Evolutionary conservation across 768 basidiomycete species (phyloP).

Genomic region (Mycena venus): DNA sequence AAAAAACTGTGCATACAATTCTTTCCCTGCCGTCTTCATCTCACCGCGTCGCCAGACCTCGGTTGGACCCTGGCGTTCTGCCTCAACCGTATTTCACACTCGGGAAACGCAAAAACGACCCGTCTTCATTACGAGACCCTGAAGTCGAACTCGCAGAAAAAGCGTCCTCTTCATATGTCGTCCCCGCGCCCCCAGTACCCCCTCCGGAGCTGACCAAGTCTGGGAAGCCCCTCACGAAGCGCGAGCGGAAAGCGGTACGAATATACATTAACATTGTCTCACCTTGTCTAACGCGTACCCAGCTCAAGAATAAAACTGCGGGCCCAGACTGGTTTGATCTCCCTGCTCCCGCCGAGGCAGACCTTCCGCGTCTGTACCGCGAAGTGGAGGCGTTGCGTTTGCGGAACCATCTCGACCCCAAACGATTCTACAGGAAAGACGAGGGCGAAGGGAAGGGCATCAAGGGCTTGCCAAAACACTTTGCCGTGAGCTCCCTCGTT

Average conservation of each 20-base stretch:
- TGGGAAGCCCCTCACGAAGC: constrained; percentile 80
- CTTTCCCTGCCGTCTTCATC: constrained; percentile 5
- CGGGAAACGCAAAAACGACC: constrained; percentile 57
- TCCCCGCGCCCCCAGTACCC: constrained; percentile 73
- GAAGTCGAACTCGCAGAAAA: constrained; percentile 68
- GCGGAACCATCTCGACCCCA: constrained; percentile 91
- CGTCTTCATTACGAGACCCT: constrained; percentile 69
- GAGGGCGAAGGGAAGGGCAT: constrained; percentile 88
- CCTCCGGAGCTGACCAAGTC: constrained; percentile 71
- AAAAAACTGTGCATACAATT: constrained; percentile 1
- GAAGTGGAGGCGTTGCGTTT: constrained; percentile 92
- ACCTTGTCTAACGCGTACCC: not conserved
- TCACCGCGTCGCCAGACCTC: constrained; percentile 63
- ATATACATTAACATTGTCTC: not conserved
- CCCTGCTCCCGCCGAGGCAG: constrained; percentile 84
- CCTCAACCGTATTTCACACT: constrained; percentile 76
- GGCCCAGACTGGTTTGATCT: constrained; percentile 92
- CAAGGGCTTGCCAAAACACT: constrained; percentile 89
- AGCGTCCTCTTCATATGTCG: constrained; percentile 60
- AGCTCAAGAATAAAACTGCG: constrained; percentile 81
- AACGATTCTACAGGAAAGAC: constrained; percentile 91
- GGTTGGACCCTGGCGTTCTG: constrained; percentile 74
- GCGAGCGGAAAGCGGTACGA: constrained; percentile 77
- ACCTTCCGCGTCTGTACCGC: constrained; percentile 82
- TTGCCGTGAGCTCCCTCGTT: constrained; percentile 71